These are phyloP conservation scores for Xylariaceae sp. DNA, from an alignment of 2,329 filamentous ascomycete species.

Conservation along the genomic window DNA sequence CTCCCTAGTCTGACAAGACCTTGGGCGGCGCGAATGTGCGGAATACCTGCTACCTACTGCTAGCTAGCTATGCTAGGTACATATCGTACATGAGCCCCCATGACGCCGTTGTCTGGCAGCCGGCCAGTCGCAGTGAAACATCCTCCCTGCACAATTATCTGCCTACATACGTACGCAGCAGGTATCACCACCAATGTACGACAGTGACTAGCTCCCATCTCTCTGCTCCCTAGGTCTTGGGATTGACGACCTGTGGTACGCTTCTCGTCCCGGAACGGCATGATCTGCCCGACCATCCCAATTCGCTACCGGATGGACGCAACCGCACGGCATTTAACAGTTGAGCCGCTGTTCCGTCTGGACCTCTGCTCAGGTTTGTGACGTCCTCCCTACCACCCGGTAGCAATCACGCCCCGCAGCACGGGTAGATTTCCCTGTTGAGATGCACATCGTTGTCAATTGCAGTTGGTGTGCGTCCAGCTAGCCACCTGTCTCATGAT, in stretches of 20 bases:
- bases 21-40: no score
- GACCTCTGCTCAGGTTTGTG: background rate
- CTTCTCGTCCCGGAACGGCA: background rate
- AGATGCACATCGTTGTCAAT: background rate
- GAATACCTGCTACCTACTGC: background rate
- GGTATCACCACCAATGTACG: background rate
- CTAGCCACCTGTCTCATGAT: background rate
- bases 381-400: no score
- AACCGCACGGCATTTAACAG: background rate
- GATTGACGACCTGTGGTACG: background rate
- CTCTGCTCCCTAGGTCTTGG: background rate
- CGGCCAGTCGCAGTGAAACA: background rate
- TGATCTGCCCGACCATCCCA: background rate
- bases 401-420: background rate
- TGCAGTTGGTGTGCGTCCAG: background rate
- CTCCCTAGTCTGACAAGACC: no score
- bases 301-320: background rate
- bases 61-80: background rate
- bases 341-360: background rate
- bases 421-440: background rate
- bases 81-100: background rate
- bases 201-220: background rate
- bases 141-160: background rate
- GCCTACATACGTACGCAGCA: background rate
- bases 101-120: background rate